These are phyloP conservation scores for Tricholoma terreum DNA, from an alignment of 768 basidiomycete species.

Conservation along the genomic window DNA sequence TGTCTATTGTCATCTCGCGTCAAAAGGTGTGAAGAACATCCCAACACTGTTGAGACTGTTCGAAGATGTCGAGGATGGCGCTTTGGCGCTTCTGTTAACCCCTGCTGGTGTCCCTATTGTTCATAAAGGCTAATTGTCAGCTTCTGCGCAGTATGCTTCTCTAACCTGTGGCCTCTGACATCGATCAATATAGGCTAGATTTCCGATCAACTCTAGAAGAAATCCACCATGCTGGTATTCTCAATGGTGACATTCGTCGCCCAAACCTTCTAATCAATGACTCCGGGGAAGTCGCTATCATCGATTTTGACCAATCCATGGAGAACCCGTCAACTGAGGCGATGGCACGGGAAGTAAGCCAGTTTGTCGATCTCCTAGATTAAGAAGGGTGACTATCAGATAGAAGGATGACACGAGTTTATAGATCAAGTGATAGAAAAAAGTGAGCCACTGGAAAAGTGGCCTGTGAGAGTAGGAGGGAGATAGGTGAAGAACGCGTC, in stretches of 20 bases:
- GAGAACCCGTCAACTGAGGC: not conserved
- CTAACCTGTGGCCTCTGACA: too few relatives aligned
- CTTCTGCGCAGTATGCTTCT: too few relatives aligned
- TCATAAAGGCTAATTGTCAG: too few relatives aligned
- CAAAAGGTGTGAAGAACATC: not conserved
- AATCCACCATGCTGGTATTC: too few relatives aligned
- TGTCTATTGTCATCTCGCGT: not conserved
- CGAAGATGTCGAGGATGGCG: not conserved
- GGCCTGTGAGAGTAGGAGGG: too few relatives aligned
- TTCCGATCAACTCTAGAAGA: too few relatives aligned
- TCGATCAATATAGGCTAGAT: too few relatives aligned
- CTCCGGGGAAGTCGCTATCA: not conserved
- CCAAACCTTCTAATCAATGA: not conserved
- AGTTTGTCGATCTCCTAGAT: not conserved
- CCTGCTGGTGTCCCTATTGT: not conserved
- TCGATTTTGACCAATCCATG: not conserved
- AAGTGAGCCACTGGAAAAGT: constrained; percentile 7
- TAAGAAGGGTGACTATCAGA: not conserved
- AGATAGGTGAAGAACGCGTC: too few relatives aligned
- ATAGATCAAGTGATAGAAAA: constrained; percentile 1
- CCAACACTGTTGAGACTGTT: not conserved
- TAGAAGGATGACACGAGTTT: not conserved
- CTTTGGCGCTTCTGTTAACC: not conserved
- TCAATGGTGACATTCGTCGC: too few relatives aligned
- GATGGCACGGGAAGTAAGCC: not conserved